A percentile compares a stretch with the other conserved stretches of the same genome.
Conservation (phyloP, 2,329 filamentous ascomycete genomes). For the Neofusicoccum laricinum region DNA sequence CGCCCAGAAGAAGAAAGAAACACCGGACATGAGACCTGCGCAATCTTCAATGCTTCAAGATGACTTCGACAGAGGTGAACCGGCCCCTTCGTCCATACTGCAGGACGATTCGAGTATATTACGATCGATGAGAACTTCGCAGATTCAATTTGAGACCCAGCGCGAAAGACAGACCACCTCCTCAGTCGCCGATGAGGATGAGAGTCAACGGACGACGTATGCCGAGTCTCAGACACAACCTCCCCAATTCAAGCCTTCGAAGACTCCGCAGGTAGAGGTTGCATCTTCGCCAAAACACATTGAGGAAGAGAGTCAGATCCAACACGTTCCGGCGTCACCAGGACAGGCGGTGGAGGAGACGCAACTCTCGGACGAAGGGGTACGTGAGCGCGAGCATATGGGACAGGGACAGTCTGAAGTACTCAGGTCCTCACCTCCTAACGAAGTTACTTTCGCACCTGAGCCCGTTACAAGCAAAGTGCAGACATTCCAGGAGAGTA, state of each 20-base stretch:
- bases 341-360: not conserved
- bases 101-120: constrained; percentile 12
- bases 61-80: not conserved
- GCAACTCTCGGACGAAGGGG: not conserved
- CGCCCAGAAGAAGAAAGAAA: not conserved
- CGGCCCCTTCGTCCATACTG: constrained; percentile 6
- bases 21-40: not conserved
- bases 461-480: not conserved
- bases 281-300: not conserved
- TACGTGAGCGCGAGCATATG: no score
- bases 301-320: not conserved
- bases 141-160: not conserved
- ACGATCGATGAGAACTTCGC: not conserved
- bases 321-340: not conserved
- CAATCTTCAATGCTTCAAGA: not conserved
- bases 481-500: not conserved
- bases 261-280: not conserved
- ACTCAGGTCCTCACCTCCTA: no score
- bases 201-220: not conserved
- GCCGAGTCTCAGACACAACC: not conserved
- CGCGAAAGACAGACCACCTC: not conserved
- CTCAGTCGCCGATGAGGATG: not conserved
- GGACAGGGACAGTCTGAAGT: no score
- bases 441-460: not conserved
- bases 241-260: not conserved